Conservation (phyloP, 1,284 basidiomycete genomes). For the Trametes versicolor region DNA sequence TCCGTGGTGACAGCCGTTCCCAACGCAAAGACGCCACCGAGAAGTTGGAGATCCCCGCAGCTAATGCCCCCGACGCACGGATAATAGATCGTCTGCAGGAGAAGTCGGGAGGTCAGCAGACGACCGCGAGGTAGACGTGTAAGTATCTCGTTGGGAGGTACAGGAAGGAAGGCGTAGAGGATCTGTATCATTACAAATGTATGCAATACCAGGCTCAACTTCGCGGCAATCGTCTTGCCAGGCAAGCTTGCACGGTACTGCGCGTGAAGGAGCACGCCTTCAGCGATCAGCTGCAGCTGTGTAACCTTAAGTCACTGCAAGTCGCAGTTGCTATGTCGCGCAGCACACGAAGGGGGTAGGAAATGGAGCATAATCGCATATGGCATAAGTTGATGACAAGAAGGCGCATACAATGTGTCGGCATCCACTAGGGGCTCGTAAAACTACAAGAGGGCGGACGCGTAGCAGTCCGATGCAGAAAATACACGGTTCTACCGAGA, state of each 20-base stretch:
- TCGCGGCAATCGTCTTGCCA: no score
- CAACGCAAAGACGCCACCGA: conserved; percentile 66
- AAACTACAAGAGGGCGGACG: conserved; percentile 11
- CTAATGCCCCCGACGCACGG: conserved; percentile 72
- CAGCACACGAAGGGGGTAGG: background rate
- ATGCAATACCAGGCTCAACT: background rate
- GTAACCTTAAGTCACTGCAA: no score
- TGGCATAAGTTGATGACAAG: conserved; percentile 25
- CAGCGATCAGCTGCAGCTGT: no score
- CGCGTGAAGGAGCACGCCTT: background rate
- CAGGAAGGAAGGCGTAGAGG: background rate
- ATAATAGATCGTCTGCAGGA: conserved; percentile 69
- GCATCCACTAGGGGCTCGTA: conserved; percentile 20
- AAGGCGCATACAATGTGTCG: conserved; percentile 21
- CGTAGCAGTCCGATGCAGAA: conserved; percentile 18
- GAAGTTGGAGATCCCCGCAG: conserved; percentile 75
- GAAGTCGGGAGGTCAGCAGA: conserved; percentile 63
- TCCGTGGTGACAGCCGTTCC: conserved; percentile 77
- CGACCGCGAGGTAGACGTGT: conserved; percentile 44
- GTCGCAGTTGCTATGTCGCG: background rate
- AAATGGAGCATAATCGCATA: conserved; percentile 31
- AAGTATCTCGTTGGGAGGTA: background rate
- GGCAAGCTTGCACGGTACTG: background rate
- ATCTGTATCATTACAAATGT: conserved; percentile 9
- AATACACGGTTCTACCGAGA: conserved; percentile 47